Conservation (phyloP, 1,284 basidiomycete species). For the Vanrija sp. region DNA sequence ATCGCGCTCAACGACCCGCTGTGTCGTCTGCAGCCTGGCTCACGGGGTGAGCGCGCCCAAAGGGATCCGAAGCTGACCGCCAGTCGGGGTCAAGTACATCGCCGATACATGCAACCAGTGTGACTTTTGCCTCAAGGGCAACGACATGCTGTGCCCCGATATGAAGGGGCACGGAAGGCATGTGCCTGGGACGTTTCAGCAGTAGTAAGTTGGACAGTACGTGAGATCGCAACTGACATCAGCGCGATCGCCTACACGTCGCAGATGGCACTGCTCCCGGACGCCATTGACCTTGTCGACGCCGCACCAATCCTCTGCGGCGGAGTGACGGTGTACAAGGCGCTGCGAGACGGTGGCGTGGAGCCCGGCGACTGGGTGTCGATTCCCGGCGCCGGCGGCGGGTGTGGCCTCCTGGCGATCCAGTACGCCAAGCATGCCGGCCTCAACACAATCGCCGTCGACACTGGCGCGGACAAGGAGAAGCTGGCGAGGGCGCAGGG, state of each 20-base stretch:
- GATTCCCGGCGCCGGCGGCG: conserved; percentile 55
- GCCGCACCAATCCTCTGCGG: conserved; percentile 81
- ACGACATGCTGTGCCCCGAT: conserved; percentile 59
- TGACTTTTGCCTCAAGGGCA: conserved; percentile 65
- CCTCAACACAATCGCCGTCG: conserved; percentile 73
- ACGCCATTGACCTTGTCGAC: conserved; percentile 59
- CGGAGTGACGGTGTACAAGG: conserved; percentile 61
- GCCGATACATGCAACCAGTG: conserved; percentile 67
- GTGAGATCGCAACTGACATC: not conserved
- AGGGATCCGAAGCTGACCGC: not conserved
- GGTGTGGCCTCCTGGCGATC: conserved; percentile 55
- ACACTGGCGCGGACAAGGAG: conserved; percentile 67
- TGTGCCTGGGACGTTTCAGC: conserved; percentile 63
- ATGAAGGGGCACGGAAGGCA: conserved; percentile 66
- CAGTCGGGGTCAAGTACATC: conserved; percentile 74
- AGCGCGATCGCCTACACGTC: conserved; percentile 53
- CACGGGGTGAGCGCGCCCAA: conserved; percentile 7
- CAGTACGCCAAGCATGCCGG: conserved; percentile 73
- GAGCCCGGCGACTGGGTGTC: conserved; percentile 72
- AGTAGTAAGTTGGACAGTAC: conserved; percentile 9
- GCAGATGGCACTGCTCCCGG: conserved; percentile 71
- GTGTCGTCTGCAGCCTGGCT: conserved; percentile 23
- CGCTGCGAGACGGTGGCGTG: conserved; percentile 66
- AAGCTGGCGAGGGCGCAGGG: conserved; percentile 63
- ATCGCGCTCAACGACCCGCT: conserved; percentile 75